Base-by-base conservation (phyloP, 192 early-diverging fungal species). In the Podila verticillata region DNA sequence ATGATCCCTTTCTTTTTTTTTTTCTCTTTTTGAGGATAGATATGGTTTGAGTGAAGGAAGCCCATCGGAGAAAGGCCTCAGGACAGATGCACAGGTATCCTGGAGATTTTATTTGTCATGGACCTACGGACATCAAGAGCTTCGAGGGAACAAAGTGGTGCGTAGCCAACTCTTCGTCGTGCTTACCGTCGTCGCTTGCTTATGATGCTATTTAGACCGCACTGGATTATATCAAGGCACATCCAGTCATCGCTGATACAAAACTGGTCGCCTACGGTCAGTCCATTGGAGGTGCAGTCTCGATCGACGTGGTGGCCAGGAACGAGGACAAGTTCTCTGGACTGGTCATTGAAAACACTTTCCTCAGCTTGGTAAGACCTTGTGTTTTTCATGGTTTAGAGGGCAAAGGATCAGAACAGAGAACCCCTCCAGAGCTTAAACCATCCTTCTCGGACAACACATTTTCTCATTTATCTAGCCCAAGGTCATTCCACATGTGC, bases 211-310 rank as follows among this genome's bases (percentile, higher is more conserved):
- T 58, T 30, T 79, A 95, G 86, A 90, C 96, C 7, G 90, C 94
- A 22, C 82, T 98, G 44, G 93, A 98, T 65, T 98, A 90, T 84
- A 86, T 99, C 48, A 85, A 85, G 44, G 82, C 87, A 7, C 94
- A 98, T 74, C 89, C 90, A 17, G 82, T 93, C 29, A 82, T 96
- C 3, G 84, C 84, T 29, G 82, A 93, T 66, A 93, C 94, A 2
- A 92, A 92, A 68, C 73, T 99, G 49, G 85, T 99, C 44, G 89
- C 95, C 0, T 98, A 94, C 82, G 98, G 97, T 0, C 98, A 99
- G 75, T 96, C 95, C 9, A 92, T 99, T 66, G 98, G 98, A 48
- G 98, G 98, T 15, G 98, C 98, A 6, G 97, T 98, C 24, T 95
- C 96, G 10, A 94, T 97, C 65, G 87, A 97, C 72, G 75, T 94